phyloP scores from a whole-genome alignment of 345 rosid species.

The Citrus mangshanensis region DNA sequence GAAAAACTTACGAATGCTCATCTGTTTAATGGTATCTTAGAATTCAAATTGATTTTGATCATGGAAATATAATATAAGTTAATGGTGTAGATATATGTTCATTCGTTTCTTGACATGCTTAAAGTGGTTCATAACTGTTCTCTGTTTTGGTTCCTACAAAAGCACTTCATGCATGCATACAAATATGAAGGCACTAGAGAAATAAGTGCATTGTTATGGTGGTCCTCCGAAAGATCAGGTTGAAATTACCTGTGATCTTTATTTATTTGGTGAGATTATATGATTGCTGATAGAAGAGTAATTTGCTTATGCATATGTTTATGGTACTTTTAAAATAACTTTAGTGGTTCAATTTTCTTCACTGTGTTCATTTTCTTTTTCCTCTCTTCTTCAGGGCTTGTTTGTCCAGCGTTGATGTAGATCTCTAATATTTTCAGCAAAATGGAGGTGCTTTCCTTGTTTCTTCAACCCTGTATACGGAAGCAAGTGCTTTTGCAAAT shows the following conservation, averaged over 20 bases:
- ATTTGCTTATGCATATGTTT: not conserved
- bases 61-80: not conserved
- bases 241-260: not conserved
- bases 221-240: not conserved
- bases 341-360: not conserved
- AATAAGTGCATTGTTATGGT: not conserved
- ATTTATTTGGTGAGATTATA: not conserved
- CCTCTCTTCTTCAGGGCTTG: not conserved
- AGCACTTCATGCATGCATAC: not conserved
- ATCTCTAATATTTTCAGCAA: not conserved
- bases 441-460: not conserved
- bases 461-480: not conserved
- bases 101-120: not conserved
- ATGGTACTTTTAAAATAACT: not conserved
- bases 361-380: not conserved
- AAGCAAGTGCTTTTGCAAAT: not conserved
- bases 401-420: conserved; percentile 4
- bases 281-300: not conserved
- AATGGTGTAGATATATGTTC: not conserved
- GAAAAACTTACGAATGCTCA: not conserved
- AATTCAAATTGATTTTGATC: not conserved
- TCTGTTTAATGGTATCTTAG: not conserved
- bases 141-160: not conserved
- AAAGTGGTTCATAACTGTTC: not conserved
- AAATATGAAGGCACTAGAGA: not conserved